Evolutionary conservation across 2,329 filamentous ascomycete species (phyloP), one percentile per base, ranked within the genome.

Genomic region (Anthostomella pinea): DNA sequence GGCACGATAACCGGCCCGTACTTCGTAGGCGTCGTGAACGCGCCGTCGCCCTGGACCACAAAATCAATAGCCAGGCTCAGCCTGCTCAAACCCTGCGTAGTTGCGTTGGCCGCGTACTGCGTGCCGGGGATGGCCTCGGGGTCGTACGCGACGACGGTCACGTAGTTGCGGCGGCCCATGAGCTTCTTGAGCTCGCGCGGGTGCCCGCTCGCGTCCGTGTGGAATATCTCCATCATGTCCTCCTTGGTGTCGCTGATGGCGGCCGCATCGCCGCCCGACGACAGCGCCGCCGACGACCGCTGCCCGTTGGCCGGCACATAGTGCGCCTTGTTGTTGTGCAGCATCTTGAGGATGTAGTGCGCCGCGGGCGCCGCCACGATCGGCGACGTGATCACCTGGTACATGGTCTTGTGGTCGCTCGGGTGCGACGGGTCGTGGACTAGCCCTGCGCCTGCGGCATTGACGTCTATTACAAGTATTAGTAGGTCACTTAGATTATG

Each of bases 191-290:
- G 73, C 62, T 96, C 91, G 30, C 90, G 76, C 1, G 81, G 72
- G 22, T 79, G 72, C n/a, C 93, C 91, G 35, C 83, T 87, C 11
- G 93, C 88, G 53, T 98, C 93, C 6, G 84, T 87, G 55, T 93
- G 88, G 75, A 98, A 98, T 50, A 98, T 94, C 69, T 98, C 93
- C 86, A 98, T 95, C 93, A 98, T 98, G 66, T 98, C 93, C 64
- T 98, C 93, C 65, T 98, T 97, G 30, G 93, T 98, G 61, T 98
- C 93, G 2, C 83, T 85, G n/a, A n/a, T n/a, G n/a, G n/a, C n/a
- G n/a, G n/a, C n/a, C n/a, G n/a, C n/a, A n/a, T n/a, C n/a, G n/a
- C n/a, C n/a, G n/a, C n/a, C n/a, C n/a, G n/a, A n/a, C n/a, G n/a
- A n/a, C 1, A 86, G 76, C 47, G 83, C 77, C 43, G 88, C 33